Evolutionary conservation across 345 rosid genomes (phyloP), one percentile per base, ranked within the genome.

Genomic region (Brassica incana): DNA sequence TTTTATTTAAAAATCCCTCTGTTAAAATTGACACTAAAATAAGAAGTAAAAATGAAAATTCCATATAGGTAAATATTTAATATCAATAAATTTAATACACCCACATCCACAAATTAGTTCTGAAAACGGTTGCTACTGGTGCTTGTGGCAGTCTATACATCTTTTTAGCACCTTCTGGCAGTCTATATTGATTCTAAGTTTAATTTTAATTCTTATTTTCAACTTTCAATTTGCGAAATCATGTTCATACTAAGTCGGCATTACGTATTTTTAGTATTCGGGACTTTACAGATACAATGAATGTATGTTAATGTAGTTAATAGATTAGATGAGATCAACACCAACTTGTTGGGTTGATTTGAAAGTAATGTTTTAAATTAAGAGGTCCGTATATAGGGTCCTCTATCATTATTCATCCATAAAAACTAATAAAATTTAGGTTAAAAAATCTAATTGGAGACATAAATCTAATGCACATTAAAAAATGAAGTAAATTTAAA

Each of bases 381-480:
- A 61, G 35, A 77, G 27, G 52, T 77, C 27, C 71, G 5, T 20
- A 56, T 11, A 76, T 25, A 62, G 63, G 74, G 80, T 61, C 74
- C 69, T 48, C 23, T 32, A 20, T 12, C 68, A 62, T 69, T 70
- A 62, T 16, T 68, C 63, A 76, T 69, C 56, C 54, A 70, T 69
- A 3, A 69, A 77, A 69, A 32, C 64, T 77, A 48, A 62, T 62
- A 20, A 77, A 69, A 62, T 75, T 75, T 69, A 48, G 80, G 80
- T 52, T 48, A 32, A 40, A 30, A 30, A 30, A 30, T 30, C 33
- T 30, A 2, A 30, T 30, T 30, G 33, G 33, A 43, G 2, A 16
- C 33, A 32, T 32, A 45, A 18, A 65, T 65, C 9, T 33, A 52
- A 52, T 35, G 23, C 36, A 20, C 35, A 58, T 9, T 40, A 40